Percentiles rank a stretch among this genome's conserved stretches.
phyloP scores from a whole-genome alignment of 441 rosid species.

The Pelargonium citronellum region DNA sequence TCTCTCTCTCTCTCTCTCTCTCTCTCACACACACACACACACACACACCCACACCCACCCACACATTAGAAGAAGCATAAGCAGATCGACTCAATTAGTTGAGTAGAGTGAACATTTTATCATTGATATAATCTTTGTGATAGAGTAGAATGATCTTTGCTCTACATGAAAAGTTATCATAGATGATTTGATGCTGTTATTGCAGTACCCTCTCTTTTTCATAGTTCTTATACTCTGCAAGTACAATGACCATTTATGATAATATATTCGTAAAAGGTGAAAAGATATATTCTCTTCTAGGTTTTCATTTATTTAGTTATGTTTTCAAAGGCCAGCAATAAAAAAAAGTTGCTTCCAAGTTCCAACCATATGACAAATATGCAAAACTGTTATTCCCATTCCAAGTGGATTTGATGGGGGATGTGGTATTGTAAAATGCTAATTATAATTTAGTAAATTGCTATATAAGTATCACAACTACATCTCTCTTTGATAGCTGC shows the following conservation, averaged over 20 bases:
- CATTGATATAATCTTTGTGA: not conserved
- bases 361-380: no score
- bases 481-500: no score
- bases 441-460: no score
- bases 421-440: no score
- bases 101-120: not conserved
- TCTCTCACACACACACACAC: not conserved
- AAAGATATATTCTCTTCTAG: not conserved
- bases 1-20: constrained; percentile 16
- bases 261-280: not conserved
- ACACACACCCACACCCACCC: not conserved
- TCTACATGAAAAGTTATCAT: not conserved
- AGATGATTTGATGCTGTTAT: not conserved
- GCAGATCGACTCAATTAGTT: not conserved
- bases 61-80: constrained; percentile 4
- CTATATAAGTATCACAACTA: not conserved
- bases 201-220: not conserved
- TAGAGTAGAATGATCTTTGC: not conserved
- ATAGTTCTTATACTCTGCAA: not conserved
- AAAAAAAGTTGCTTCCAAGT: not conserved
- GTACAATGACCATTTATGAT: not conserved
- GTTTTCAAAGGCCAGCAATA: not conserved
- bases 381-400: no score
- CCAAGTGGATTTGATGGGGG: no score
- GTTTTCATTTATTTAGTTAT: not conserved